Evolutionary conservation across 345 rosid genomes (phyloP).

Genomic region (Orychophragmus violaceus): DNA sequence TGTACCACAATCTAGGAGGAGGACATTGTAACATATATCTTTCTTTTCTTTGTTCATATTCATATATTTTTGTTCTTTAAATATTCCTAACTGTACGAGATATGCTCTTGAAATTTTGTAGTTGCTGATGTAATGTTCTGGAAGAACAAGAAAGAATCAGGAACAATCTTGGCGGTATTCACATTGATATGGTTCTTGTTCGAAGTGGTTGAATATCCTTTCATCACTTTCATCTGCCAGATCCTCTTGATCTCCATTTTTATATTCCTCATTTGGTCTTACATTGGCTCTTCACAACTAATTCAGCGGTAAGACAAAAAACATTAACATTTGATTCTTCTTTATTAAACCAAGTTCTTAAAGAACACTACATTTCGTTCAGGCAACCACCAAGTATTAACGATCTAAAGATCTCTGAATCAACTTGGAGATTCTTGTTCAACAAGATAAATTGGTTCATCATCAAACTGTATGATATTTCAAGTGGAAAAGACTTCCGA

Average conservation of each 20-base stretch:
- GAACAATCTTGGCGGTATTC: slow-evolving; percentile 42
- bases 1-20: slow-evolving; percentile 29
- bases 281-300: slow-evolving; percentile 35
- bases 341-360: neutral
- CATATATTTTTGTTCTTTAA: neutral
- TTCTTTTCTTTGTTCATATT: neutral
- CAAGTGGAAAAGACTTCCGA: slow-evolving; percentile 40
- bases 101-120: slow-evolving; percentile 16
- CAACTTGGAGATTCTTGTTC: slow-evolving; percentile 27
- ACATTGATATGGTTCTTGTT: slow-evolving; percentile 58
- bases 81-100: neutral
- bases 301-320: slow-evolving; percentile 38
- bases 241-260: slow-evolving; percentile 35
- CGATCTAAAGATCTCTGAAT: slow-evolving; percentile 35
- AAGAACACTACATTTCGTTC: neutral
- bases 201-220: slow-evolving; percentile 56
- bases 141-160: slow-evolving; percentile 59
- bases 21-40: slow-evolving; percentile 26
- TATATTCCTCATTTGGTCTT: slow-evolving; percentile 52
- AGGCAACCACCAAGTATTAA: slow-evolving; percentile 40
- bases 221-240: slow-evolving; percentile 54
- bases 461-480: slow-evolving; percentile 31
- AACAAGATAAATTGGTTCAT: slow-evolving; percentile 29
- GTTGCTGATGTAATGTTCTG: slow-evolving; percentile 65
- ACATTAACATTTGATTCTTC: neutral